Evolutionary conservation across 2,329 filamentous ascomycete genomes (phyloP), one percentile per base, ranked within the genome.

Genomic region (Fusarium succisae): DNA sequence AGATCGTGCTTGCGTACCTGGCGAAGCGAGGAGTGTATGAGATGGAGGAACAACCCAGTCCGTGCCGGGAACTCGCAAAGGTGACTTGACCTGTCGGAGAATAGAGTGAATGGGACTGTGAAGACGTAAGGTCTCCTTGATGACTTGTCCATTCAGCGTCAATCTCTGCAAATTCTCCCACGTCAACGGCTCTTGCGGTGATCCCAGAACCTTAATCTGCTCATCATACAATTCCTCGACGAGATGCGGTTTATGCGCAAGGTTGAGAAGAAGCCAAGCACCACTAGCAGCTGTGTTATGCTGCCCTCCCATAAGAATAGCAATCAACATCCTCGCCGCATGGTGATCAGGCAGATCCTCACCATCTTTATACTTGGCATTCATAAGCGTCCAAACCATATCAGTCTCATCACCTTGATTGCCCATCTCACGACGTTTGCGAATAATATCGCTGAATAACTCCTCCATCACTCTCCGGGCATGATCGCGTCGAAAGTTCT

Each of bases 51-150:
- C 90, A 51, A 94, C 90, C 80, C 92, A 97, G 70, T 92, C 91
- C 13, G 94, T 97, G 66, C 92, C 93, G 20, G 94, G 90, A 14
- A 97, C 89, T 11, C 90, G 89, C 89, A 98, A 94, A 58, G 95
- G 94, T 70, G 91, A 90, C 84, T 95, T 98, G 81, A 98, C 95
- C 76, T 93, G 92, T 77, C 95, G 94, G 86, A 98, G 90, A 78
- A 98, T 97, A 32, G 93, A 96, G 87, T 98, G 95, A 79, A 98
- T 98, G 0, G 95, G 95, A 2, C 94, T 93, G 81, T 98, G 94
- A 18, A 98, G 87, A 66, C 95, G 93, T 24, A 98, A 90, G 3
- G 95, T 97, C 84, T 98, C 95, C 85, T 96, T 96, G 84, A 98
- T 90, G 69, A 97, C 91, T 77, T 94, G 92, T 70, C 91, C 88